These are phyloP conservation scores for Globisporangium viniferum DNA, from an alignment of 352 stramenopile species.

Conservation along the genomic window DNA sequence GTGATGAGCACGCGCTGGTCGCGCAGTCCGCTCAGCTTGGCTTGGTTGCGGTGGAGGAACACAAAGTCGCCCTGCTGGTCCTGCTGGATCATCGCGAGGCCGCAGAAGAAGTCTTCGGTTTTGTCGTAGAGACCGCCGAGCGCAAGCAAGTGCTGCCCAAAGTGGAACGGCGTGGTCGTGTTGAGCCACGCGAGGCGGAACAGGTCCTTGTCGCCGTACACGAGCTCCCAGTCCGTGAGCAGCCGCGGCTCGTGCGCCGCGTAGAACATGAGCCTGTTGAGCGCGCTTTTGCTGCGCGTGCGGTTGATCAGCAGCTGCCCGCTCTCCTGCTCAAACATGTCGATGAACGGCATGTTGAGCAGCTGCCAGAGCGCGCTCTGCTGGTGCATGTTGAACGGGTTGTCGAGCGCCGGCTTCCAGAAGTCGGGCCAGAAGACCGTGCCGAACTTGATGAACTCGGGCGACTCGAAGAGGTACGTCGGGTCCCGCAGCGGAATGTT, in stretches of 20 bases:
- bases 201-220: constrained; percentile 59
- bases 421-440: constrained; percentile 39
- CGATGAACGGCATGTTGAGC: constrained; percentile 28
- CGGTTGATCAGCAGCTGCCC: constrained; percentile 31
- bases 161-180: constrained; percentile 38
- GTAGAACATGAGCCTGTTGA: constrained; percentile 44
- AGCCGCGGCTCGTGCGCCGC: constrained; percentile 32
- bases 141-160: constrained; percentile 40
- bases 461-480: constrained; percentile 26
- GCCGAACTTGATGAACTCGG: constrained; percentile 19
- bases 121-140: constrained; percentile 37
- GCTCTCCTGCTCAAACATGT: constrained; percentile 42
- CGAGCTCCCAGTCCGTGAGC: constrained; percentile 32
- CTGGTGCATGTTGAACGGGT: constrained; percentile 31
- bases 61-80: constrained; percentile 13
- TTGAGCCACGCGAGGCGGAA: constrained; percentile 63
- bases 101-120: constrained; percentile 37
- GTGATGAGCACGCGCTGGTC: constrained; percentile 55
- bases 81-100: constrained; percentile 24
- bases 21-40: constrained; percentile 17
- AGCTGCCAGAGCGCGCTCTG: constrained; percentile 26
- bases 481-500: constrained; percentile 29
- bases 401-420: constrained; percentile 21
- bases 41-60: constrained; percentile 14
- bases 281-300: constrained; percentile 12